These are phyloP conservation scores for Castanea crenata DNA, from an alignment of 306 rosid species.

Conservation along the genomic window DNA sequence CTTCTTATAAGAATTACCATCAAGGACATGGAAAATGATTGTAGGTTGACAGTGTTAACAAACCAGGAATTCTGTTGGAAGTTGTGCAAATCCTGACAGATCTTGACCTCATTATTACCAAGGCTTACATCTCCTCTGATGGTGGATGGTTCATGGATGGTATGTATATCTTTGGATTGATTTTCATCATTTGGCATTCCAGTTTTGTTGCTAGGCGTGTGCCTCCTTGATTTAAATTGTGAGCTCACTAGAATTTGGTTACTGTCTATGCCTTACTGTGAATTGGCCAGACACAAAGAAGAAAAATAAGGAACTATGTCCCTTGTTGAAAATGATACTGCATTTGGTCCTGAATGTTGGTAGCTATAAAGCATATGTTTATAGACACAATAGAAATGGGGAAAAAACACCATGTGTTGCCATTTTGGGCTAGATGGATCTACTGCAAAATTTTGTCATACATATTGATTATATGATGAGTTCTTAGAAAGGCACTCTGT, in stretches of 20 bases:
- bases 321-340: neutral
- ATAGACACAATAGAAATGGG: neutral
- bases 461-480: neutral
- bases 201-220: neutral
- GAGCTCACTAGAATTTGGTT: too few relatives aligned
- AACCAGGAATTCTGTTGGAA: slow-evolving; percentile 85
- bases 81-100: slow-evolving; percentile 77
- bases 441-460: neutral
- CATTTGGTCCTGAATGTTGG: neutral
- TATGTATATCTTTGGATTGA: slow-evolving; percentile 28
- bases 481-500: neutral
- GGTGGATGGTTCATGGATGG: slow-evolving; percentile 97
- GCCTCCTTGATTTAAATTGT: neutral
- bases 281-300: too few relatives aligned
- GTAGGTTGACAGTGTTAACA: slow-evolving; percentile 74
- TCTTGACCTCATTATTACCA: slow-evolving; percentile 74
- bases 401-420: neutral
- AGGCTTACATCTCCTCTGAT: slow-evolving; percentile 81
- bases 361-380: neutral
- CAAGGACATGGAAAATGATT: slow-evolving; percentile 19
- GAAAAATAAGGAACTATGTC: too few relatives aligned
- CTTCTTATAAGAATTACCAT: slow-evolving; percentile 4
- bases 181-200: neutral
- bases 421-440: neutral
- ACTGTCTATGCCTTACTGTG: too few relatives aligned